Evolutionary conservation across 1,284 basidiomycete species (phyloP).

Genomic region (Leccinum griseonigrum): DNA sequence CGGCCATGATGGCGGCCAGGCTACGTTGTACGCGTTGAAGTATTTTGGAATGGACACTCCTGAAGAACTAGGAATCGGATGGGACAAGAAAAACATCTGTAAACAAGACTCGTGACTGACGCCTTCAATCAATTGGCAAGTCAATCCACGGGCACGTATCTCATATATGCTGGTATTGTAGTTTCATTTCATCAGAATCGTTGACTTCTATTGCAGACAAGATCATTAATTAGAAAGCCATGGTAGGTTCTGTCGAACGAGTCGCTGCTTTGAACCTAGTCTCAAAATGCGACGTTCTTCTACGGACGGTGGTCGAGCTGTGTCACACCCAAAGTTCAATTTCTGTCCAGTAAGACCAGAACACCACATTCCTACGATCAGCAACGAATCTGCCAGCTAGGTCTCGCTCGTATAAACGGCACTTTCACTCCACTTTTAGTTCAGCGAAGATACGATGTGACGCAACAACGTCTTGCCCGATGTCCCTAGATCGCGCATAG

Average conservation of each 20-base stretch:
- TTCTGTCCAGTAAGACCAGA: too few species aligned
- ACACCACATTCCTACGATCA: too few species aligned
- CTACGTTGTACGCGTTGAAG: conserved; percentile 3
- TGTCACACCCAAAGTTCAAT: too few species aligned
- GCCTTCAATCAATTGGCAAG: neutral
- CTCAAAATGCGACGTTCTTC: neutral
- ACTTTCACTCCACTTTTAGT: too few species aligned
- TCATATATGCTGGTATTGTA: neutral
- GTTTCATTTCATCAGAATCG: neutral
- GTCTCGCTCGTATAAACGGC: too few species aligned
- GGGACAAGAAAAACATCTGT: conserved; percentile 9
- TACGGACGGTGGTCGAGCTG: neutral
- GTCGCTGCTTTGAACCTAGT: neutral
- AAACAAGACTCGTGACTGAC: neutral
- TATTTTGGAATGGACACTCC: neutral
- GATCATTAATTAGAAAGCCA: neutral
- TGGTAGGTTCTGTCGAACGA: neutral
- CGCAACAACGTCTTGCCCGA: too few species aligned
- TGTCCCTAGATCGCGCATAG: too few species aligned
- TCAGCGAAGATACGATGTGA: too few species aligned
- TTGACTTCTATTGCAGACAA: neutral
- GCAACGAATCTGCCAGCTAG: too few species aligned
- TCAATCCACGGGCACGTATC: neutral
- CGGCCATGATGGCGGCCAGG: conserved; percentile 2
- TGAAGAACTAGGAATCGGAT: neutral